A percentile compares a stretch with the other conserved stretches of the same genome.
These are phyloP conservation scores for Nematodospora anomalae DNA, from an alignment of 1,139 yeast species.

Conservation along the genomic window DNA sequence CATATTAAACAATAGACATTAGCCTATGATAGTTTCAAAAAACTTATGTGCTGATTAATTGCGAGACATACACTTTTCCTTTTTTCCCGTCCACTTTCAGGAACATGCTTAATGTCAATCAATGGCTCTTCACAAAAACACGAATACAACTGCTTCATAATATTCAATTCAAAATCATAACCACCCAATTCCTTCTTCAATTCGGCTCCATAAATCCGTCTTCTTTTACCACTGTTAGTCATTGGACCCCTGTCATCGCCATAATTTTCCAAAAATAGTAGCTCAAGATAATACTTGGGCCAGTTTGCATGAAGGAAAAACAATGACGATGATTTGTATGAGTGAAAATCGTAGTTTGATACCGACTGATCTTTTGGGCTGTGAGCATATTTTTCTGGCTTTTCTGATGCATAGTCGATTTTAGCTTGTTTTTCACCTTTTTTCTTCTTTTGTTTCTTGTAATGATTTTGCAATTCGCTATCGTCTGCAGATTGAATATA, in stretches of 20 bases:
- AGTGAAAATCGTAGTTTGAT: constrained; percentile 32
- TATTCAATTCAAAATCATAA: constrained; percentile 30
- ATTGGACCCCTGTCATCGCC: constrained; percentile 31
- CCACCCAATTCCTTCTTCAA: constrained; percentile 28
- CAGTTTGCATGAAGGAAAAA: constrained; percentile 42
- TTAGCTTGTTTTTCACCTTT: constrained; percentile 1
- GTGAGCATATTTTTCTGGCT: constrained; percentile 23
- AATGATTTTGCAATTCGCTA: constrained; percentile 4
- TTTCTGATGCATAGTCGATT: constrained; percentile 17
- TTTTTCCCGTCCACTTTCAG: constrained; percentile 21
- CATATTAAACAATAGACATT: too few relatives aligned
- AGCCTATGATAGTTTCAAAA: constrained; percentile 16
- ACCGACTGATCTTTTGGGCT: constrained; percentile 21
- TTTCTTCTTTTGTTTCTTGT: constrained; percentile 5
- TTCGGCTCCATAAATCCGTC: constrained; percentile 31
- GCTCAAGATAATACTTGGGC: constrained; percentile 32
- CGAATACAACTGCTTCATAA: constrained; percentile 28
- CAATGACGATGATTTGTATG: constrained; percentile 28
- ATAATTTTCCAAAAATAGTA: constrained; percentile 25
- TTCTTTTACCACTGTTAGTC: constrained; percentile 19
- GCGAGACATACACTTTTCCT: constrained; percentile 26
- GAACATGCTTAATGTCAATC: constrained; percentile 24
- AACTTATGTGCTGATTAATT: constrained; percentile 27
- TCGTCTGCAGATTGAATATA: constrained; percentile 23
- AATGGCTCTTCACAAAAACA: constrained; percentile 27